Evolutionary conservation across 805 yeast species (phyloP), one percentile per base, ranked within the genome.

Genomic region (Candida endomychidarum): DNA sequence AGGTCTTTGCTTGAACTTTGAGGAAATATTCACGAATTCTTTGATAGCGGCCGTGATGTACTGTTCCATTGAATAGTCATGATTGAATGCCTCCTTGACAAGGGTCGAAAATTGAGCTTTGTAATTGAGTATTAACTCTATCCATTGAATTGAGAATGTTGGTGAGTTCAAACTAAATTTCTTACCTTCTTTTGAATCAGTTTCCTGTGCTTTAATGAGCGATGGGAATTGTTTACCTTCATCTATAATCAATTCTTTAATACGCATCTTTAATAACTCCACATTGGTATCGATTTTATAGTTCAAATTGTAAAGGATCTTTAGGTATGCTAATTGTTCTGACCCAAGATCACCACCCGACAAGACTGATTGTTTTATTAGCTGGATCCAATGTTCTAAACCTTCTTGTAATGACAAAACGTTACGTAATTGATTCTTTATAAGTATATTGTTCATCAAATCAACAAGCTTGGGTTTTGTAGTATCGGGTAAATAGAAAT

Each of bases 81-180:
- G 68, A 2, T 63, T 64, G 48, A 82, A 79, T 2, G 84, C 65
- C 5, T 58, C 56, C 17, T 65, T 60, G 20, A 79, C 58, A 2
- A 89, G 65, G 2, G 33, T 21, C 25, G 73, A 75, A 50, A 77
- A 78, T 42, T 77, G 77, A 4, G 62, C 64, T 48, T 76, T 81
- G 42, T 78, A 62, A 8, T 55, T 58, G 8, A 86, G 56, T 3
- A 86, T 70, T 20, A 74, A 67, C 31, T 76, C 76, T 8, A 86
- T 74, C 91, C 95, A 89, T 38, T 70, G 67, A 2, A 77, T 69
- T 0, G 95, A 93, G 49, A 74, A 75, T 37, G 67, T 63, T 7
- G 81, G 59, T 21, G 34, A 19, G 12, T 27, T 39, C 12, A 29
- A 16, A 20, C 31, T 28, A 14, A 38, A 5, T 27, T 33, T 33